A percentile compares a stretch with the other conserved stretches of the same genome.
Conservation (phyloP, 2,329 filamentous ascomycete genomes). For the Neoscytalidium dimidiatum region DNA sequence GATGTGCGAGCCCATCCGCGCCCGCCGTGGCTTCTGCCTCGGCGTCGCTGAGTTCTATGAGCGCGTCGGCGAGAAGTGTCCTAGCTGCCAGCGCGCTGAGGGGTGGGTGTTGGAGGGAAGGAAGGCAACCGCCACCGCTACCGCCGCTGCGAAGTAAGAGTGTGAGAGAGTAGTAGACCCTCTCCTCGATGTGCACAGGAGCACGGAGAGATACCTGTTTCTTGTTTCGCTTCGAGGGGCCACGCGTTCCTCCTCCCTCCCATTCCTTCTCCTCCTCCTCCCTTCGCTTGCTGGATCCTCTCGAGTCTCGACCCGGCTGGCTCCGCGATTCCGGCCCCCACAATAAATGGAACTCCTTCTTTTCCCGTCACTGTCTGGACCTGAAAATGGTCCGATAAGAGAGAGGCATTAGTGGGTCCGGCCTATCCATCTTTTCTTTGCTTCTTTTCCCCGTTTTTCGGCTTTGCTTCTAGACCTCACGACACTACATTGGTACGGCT, state of each 20-base stretch:
- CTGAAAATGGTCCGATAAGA: background rate
- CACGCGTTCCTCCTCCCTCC: background rate
- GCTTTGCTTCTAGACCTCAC: background rate
- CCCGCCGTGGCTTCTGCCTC: conserved; percentile 11
- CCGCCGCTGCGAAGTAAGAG: background rate
- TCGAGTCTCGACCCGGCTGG: conserved; percentile 2
- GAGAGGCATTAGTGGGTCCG: background rate
- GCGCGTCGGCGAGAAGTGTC: conserved; percentile 13
- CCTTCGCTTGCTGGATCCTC: background rate
- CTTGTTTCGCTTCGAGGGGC: too few relatives aligned
- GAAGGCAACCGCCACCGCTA: background rate
- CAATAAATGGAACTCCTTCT: background rate
- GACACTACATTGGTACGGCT: conserved; percentile 7
- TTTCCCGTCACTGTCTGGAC: background rate
- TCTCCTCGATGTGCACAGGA: too few relatives aligned
- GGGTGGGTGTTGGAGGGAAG: background rate
- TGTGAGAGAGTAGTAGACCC: background rate
- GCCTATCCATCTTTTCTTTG: background rate
- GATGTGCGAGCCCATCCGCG: conserved; percentile 17
- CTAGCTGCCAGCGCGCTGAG: conserved; percentile 12
- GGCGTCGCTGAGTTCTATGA: conserved; percentile 10
- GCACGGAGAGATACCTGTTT: background rate
- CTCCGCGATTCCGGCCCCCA: background rate
- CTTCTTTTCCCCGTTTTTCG: background rate
- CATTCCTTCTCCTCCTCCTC: background rate